A percentile compares a stretch with the other conserved stretches of the same genome.
phyloP scores from a whole-genome alignment of 2,329 filamentous ascomycete genomes.

The Didymella pinodella region DNA sequence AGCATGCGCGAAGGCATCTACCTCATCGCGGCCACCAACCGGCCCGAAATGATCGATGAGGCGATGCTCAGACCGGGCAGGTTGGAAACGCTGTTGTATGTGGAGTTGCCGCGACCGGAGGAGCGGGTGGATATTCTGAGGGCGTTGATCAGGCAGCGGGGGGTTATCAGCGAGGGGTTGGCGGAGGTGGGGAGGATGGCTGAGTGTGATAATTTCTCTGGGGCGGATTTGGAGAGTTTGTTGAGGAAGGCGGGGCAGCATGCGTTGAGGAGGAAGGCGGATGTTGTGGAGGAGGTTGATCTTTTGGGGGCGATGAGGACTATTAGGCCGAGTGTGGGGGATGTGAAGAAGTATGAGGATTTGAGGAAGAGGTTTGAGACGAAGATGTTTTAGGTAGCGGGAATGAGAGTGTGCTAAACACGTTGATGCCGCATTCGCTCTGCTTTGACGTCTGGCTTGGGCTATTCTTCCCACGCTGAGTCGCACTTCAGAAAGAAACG shows the following conservation, averaged over 20 bases:
- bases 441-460: too few species aligned
- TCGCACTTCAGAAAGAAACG: too few species aligned
- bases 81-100: constrained; percentile 85
- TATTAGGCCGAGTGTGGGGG: constrained; percentile 62
- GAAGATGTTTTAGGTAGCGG: constrained; percentile 23
- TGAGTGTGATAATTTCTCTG: constrained; percentile 77
- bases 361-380: constrained; percentile 59
- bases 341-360: constrained; percentile 65
- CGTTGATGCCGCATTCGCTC: not conserved
- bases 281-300: constrained; percentile 58
- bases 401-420: not conserved
- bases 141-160: constrained; percentile 63
- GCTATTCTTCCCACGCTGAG: too few species aligned
- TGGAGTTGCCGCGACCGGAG: constrained; percentile 80
- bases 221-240: constrained; percentile 69
- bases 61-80: constrained; percentile 93
- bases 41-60: constrained; percentile 94
- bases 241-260: constrained; percentile 66
- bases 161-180: constrained; percentile 61
- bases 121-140: constrained; percentile 87
- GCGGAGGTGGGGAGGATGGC: constrained; percentile 70
- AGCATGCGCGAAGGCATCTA: constrained; percentile 84
- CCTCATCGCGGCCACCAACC: constrained; percentile 92
- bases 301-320: constrained; percentile 54
- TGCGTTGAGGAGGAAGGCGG: constrained; percentile 59